Base-by-base conservation (phyloP, 371 early-diverging fungal genomes). In the Choanephora cucurbitarum region DNA sequence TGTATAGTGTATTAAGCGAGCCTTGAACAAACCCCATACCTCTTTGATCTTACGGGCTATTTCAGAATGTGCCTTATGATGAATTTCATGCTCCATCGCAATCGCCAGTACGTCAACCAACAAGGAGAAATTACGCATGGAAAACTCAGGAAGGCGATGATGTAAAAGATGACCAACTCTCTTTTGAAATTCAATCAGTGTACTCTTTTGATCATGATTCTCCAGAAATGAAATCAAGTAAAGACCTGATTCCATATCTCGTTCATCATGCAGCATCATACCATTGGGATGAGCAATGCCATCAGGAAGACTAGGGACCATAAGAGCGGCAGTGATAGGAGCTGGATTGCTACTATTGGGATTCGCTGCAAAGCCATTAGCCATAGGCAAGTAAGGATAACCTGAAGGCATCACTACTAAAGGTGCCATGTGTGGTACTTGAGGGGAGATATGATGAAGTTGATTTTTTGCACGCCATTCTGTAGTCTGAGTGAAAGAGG, bases 71-170 rank as follows among this genome's bases (percentile, higher is more conserved):
- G 43, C 23, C 7, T 37, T 14, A 3, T 32, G 41, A 14, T 15
- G 23, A 9, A 17, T 9, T 34, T 73, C 64, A 17, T 58, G 31
- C 7, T 57, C 39, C n/a, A 62, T 44, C 0, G 52, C 24, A 5
- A 49, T 41, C 1, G 34, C 33, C 10, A 73, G 31, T 2, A 52
- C 43, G 4, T 62, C 44, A 5, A 73, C 37, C 0, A 73, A 37
- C n/a, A 52, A 44, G 1, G 49, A 47, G 41, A 70, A 57, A 0
- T 58, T 62, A 7, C 70, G 58, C 6, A 21, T n/a, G 1, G 57
- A 43, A 5, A 69, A 55, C 14, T 45, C 49, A 7, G 23, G 49
- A 3, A 60, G 32, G 8, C 32, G 11, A 7, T 52, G 44, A n/a
- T 44, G 44, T 15, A 72, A 42, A 0, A 69, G 31, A 0, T 18